Evolutionary conservation across 1,284 basidiomycete genomes (phyloP).

Genomic region (Dichomitus squalens): DNA sequence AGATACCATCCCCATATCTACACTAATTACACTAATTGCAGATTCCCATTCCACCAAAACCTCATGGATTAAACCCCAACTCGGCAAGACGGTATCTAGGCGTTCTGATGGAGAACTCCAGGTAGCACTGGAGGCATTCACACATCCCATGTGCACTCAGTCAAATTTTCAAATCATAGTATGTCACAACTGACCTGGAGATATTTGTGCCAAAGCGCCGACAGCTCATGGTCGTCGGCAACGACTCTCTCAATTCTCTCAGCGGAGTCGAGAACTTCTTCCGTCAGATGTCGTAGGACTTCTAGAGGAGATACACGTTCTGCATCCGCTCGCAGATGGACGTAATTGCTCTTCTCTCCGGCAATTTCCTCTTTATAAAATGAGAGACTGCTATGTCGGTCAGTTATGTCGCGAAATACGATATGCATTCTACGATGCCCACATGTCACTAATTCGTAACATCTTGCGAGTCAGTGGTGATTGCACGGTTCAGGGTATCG

Average conservation of each 20-base stretch:
- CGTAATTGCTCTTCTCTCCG: constrained; percentile 17
- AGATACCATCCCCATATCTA: not conserved
- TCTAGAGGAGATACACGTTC: constrained; percentile 2
- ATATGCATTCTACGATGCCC: no score
- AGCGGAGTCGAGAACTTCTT: constrained; percentile 21
- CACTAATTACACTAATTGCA: no score
- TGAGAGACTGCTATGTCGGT: constrained; percentile 15
- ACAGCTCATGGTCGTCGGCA: constrained; percentile 8
- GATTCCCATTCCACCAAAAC: no score
- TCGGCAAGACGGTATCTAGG: constrained; percentile 20
- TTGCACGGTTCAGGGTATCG: no score
- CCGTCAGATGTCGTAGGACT: constrained; percentile 7
- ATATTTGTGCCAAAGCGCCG: constrained; percentile 15
- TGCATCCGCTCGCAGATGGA: constrained; percentile 12
- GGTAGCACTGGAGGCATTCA: constrained; percentile 3
- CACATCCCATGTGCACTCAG: not conserved
- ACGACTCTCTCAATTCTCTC: constrained; percentile 11
- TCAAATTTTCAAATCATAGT: not conserved
- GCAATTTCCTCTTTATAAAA: constrained; percentile 19
- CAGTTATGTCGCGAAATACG: no score
- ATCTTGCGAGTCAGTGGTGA: no score
- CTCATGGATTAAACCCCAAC: constrained; percentile 1
- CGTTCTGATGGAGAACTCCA: constrained; percentile 17
- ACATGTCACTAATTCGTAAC: no score
- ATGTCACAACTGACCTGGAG: constrained; percentile 9